A percentile compares a stretch with the other conserved stretches of the same genome.
These are phyloP conservation scores for Cardiospermum halicacabum DNA, from an alignment of 345 rosid genomes.

Conservation along the genomic window DNA sequence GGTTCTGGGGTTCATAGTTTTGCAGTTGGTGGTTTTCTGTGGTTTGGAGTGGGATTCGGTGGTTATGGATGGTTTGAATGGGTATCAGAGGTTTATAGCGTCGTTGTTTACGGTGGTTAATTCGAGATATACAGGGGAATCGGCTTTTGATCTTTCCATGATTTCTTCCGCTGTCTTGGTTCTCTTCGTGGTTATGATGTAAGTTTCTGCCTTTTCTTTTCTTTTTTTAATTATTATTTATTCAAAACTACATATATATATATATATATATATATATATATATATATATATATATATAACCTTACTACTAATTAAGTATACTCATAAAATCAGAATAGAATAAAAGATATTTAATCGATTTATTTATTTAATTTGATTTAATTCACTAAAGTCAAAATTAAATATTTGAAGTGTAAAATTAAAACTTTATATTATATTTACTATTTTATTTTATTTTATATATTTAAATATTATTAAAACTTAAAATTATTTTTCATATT, in stretches of 20 bases:
- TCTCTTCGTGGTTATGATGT: constrained; percentile 64
- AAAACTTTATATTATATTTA: too few relatives aligned
- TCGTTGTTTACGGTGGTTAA: constrained; percentile 41
- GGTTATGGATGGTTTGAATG: constrained; percentile 30
- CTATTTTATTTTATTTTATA: too few relatives aligned
- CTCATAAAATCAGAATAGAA: too few relatives aligned
- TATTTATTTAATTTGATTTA: too few relatives aligned
- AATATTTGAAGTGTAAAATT: too few relatives aligned
- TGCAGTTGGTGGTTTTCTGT: constrained; percentile 36
- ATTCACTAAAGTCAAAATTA: too few relatives aligned
- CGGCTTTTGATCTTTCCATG: constrained; percentile 46
- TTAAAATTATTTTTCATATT: too few relatives aligned
- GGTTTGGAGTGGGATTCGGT: constrained; percentile 50
- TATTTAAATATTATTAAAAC: too few relatives aligned
- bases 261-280: background rate
- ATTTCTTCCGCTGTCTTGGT: constrained; percentile 54
- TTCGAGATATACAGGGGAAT: constrained; percentile 57
- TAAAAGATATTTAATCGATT: too few relatives aligned
- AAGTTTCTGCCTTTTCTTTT: constrained; percentile 25
- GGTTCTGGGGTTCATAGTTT: constrained; percentile 33
- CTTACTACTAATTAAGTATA: too few relatives aligned
- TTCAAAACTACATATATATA: background rate
- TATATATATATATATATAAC: too few relatives aligned
- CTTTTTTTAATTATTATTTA: background rate
- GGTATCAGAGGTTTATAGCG: constrained; percentile 40